phyloP scores from a whole-genome alignment of 805 yeast species.

The Nakazawaea wickerhamii region DNA sequence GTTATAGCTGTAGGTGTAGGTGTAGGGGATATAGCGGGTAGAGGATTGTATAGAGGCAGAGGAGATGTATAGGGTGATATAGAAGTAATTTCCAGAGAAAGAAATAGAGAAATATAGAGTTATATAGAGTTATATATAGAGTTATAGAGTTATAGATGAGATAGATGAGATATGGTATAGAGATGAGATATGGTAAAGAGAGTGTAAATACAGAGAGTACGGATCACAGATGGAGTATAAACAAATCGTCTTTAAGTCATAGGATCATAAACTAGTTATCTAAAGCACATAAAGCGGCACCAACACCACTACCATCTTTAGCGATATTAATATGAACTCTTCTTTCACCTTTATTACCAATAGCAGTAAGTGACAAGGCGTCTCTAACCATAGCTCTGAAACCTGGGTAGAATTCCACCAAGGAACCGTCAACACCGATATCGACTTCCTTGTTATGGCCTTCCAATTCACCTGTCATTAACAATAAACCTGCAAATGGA shows the following conservation, averaged over 20 bases:
- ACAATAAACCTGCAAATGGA: constrained; percentile 78
- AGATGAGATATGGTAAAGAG: not conserved
- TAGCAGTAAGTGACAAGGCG: constrained; percentile 63
- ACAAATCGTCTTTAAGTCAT: too few species aligned
- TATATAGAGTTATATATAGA: too few species aligned
- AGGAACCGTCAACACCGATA: constrained; percentile 94
- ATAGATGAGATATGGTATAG: too few species aligned
- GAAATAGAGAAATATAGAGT: too few species aligned
- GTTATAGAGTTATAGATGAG: too few species aligned
- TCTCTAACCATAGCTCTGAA: constrained; percentile 76
- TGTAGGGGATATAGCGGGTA: too few species aligned
- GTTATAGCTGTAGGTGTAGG: too few species aligned
- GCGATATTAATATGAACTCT: constrained; percentile 76
- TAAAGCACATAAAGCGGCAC: constrained; percentile 90
- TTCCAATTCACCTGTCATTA: constrained; percentile 61
- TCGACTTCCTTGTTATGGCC: constrained; percentile 72
- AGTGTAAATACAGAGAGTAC: too few species aligned
- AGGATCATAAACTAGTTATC: not conserved
- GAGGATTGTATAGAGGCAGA: too few species aligned
- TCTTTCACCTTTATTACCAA: constrained; percentile 72
- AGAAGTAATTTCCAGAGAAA: too few species aligned
- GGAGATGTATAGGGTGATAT: too few species aligned
- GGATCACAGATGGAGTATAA: too few species aligned
- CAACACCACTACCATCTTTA: constrained; percentile 95
- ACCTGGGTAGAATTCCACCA: constrained; percentile 89